These are phyloP conservation scores for Kurtzmaniella natalensis DNA, from an alignment of 1,139 yeast species.

Conservation along the genomic window DNA sequence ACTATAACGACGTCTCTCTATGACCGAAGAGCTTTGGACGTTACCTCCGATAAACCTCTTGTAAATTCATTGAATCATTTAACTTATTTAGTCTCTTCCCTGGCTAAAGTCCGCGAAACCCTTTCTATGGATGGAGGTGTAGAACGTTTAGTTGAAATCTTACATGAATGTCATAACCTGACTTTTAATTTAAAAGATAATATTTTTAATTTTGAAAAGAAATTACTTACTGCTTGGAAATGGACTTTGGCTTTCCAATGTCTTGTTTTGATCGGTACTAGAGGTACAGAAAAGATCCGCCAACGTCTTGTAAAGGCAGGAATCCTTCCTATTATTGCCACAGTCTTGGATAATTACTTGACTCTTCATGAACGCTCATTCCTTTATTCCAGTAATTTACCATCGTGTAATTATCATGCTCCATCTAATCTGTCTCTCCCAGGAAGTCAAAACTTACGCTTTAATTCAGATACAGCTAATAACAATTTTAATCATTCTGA, in stretches of 20 bases:
- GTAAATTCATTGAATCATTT: slow-evolving; percentile 89
- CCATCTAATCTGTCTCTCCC: background rate
- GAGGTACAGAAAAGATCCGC: slow-evolving; percentile 85
- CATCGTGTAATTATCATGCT: slow-evolving; percentile 3
- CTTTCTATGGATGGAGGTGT: slow-evolving; percentile 87
- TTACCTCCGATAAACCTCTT: slow-evolving; percentile 83
- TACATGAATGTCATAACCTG: slow-evolving; percentile 67
- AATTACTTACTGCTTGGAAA: slow-evolving; percentile 80
- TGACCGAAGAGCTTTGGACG: slow-evolving; percentile 89
- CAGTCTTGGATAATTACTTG: slow-evolving; percentile 83
- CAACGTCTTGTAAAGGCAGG: slow-evolving; percentile 90
- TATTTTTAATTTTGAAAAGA: slow-evolving; percentile 43
- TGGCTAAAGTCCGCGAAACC: slow-evolving; percentile 87
- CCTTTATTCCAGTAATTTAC: slow-evolving; percentile 19
- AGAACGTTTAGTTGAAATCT: slow-evolving; percentile 78
- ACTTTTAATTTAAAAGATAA: slow-evolving; percentile 28
- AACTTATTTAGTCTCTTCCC: slow-evolving; percentile 80
- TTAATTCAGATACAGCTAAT: background rate
- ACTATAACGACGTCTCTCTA: slow-evolving; percentile 84
- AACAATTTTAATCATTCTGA: slow-evolving; percentile 1
- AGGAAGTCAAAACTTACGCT: background rate
- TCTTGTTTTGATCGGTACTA: slow-evolving; percentile 81
- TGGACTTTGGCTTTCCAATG: slow-evolving; percentile 96
- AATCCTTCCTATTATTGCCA: slow-evolving; percentile 83
- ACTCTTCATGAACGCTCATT: slow-evolving; percentile 38